These are phyloP conservation scores for Lanmaoa rubissima DNA, from an alignment of 768 basidiomycete species.

Conservation along the genomic window DNA sequence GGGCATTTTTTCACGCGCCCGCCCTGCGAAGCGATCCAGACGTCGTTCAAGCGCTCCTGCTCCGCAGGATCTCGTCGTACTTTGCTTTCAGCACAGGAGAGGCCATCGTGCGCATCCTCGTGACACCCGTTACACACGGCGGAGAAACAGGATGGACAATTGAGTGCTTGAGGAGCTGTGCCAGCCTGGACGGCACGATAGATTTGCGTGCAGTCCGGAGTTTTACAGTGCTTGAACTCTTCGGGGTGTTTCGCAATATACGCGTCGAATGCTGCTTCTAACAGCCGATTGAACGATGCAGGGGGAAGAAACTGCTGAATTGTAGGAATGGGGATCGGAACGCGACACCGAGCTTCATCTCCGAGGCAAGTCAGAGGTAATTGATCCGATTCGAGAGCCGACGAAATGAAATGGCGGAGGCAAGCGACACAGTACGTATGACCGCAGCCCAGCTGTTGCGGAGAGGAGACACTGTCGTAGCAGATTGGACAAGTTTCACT, in stretches of 20 bases:
- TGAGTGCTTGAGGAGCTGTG: conserved; percentile 37
- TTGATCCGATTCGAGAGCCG: conserved; percentile 50
- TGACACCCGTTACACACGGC: conserved; percentile 65
- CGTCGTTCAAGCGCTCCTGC: conserved; percentile 50
- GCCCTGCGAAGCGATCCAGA: conserved; percentile 56
- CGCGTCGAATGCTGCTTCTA: conserved; percentile 53
- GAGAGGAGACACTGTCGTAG: conserved; percentile 42
- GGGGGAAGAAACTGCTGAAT: conserved; percentile 51
- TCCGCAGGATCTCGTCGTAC: conserved; percentile 39
- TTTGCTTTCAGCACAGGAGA: conserved; percentile 50
- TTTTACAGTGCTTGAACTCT: conserved; percentile 72
- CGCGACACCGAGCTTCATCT: conserved; percentile 54
- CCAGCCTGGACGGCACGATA: conserved; percentile 54
- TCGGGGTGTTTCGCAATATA: conserved; percentile 56
- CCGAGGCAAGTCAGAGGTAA: conserved; percentile 74
- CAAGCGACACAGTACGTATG: conserved; percentile 68
- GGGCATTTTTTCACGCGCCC: conserved; percentile 69
- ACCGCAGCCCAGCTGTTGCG: conserved; percentile 53
- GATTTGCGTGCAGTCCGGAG: conserved; percentile 72
- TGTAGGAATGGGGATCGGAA: conserved; percentile 49
- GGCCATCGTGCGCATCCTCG: conserved; percentile 58
- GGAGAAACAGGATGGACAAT: conserved; percentile 67
- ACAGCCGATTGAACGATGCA: conserved; percentile 52
- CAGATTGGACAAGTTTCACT: conserved; percentile 52
- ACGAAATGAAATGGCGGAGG: conserved; percentile 52